phyloP scores from a whole-genome alignment of 768 basidiomycete genomes.

The Trametes punicea region DNA sequence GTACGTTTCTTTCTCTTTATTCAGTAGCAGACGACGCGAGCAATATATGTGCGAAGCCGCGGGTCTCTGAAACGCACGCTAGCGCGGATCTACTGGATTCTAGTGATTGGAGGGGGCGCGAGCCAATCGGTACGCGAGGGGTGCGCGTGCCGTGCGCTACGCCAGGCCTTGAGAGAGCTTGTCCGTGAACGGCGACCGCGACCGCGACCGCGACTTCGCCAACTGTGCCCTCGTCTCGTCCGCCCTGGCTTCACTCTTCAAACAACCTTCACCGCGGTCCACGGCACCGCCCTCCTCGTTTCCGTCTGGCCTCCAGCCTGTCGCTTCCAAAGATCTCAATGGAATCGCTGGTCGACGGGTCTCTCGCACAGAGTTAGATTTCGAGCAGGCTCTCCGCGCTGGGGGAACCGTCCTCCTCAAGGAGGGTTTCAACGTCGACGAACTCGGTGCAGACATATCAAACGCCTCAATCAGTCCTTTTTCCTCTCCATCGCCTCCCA shows the following conservation, averaged over 20 bases:
- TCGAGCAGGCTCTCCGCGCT: constrained; percentile 68
- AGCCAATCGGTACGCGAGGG: constrained; percentile 1
- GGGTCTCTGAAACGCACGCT: not conserved
- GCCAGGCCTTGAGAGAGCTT: not conserved
- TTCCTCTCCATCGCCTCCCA: constrained; percentile 41
- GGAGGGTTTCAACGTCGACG: constrained; percentile 68
- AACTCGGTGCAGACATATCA: constrained; percentile 51
- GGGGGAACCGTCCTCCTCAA: constrained; percentile 67
- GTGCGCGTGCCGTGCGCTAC: not conserved
- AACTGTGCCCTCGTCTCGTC: constrained; percentile 12
- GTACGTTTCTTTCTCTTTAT: not conserved
- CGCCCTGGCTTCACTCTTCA: constrained; percentile 70
- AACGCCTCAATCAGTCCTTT: constrained; percentile 39
- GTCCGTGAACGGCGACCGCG: not conserved
- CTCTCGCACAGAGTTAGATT: constrained; percentile 77
- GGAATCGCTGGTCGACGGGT: constrained; percentile 43
- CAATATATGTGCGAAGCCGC: constrained; percentile 5
- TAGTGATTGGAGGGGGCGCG: not conserved
- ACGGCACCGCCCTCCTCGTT: constrained; percentile 46
- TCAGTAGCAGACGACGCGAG: not conserved
- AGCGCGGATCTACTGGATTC: not conserved
- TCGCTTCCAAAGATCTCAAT: constrained; percentile 48
- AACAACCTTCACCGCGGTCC: constrained; percentile 42
- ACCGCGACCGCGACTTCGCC: constrained; percentile 12
- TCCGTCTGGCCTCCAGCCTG: constrained; percentile 51